Evolutionary conservation across 129 eudicot species (phyloP).

Genomic region (Centella asiatica): DNA sequence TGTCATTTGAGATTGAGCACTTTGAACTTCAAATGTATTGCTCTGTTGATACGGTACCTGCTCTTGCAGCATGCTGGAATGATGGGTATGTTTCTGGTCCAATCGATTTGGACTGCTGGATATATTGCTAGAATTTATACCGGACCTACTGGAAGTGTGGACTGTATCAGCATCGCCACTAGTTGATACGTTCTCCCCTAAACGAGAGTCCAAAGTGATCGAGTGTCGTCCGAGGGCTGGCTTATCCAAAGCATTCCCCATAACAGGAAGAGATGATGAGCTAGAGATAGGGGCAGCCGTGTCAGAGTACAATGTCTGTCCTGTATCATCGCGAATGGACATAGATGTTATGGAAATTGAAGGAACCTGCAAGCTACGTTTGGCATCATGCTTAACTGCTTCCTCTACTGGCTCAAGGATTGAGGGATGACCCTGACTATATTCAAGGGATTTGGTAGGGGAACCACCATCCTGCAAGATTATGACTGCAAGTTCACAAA

Average conservation of each 20-base stretch:
- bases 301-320: constrained; percentile 24
- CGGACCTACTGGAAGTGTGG: constrained; percentile 24
- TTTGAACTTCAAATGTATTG: constrained; percentile 27
- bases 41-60: constrained; percentile 24
- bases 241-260: constrained; percentile 9
- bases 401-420: constrained; percentile 25
- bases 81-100: constrained; percentile 14
- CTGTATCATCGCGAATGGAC: constrained; percentile 20
- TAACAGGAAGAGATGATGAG: constrained; percentile 27
- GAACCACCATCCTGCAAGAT: constrained; percentile 35
- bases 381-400: constrained; percentile 18
- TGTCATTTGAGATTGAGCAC: constrained; percentile 26
- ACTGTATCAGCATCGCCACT: constrained; percentile 22
- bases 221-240: constrained; percentile 16
- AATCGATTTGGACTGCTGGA: constrained; percentile 26
- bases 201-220: constrained; percentile 10
- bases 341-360: constrained; percentile 4
- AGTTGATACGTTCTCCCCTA: constrained; percentile 25
- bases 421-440: constrained; percentile 19
- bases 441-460: constrained; percentile 23
- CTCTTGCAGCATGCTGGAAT: constrained; percentile 15
- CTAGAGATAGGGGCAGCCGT: constrained; percentile 25
- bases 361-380: constrained; percentile 2
- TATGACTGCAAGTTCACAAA: background rate
- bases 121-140: constrained; percentile 25